These are phyloP conservation scores for Millerago galiae DNA, from an alignment of 805 yeast species.

Conservation along the genomic window DNA sequence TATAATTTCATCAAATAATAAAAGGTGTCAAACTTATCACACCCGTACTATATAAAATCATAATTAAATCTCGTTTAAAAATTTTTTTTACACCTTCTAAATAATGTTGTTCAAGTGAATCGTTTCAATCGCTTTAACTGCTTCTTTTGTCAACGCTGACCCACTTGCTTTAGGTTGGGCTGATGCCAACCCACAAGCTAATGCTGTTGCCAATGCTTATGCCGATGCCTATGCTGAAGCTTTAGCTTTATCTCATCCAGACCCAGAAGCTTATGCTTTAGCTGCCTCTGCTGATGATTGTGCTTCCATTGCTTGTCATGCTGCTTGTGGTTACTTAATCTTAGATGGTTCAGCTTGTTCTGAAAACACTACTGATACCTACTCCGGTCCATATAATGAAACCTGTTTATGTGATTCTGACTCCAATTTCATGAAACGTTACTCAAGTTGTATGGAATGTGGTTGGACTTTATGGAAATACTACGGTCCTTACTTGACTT, in stretches of 20 bases:
- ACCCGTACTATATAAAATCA: background rate
- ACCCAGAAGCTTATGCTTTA: slow-evolving; percentile 6
- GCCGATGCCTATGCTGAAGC: slow-evolving; percentile 8
- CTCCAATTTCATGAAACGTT: slow-evolving; percentile 9
- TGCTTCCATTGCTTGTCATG: slow-evolving; percentile 7
- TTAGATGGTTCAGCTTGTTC: slow-evolving; percentile 1
- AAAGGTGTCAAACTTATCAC: background rate
- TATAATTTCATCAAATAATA: too few relatives aligned
- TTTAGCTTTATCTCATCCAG: slow-evolving; percentile 4
- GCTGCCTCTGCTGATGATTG: slow-evolving; percentile 8
- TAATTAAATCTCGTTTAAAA: too few relatives aligned
- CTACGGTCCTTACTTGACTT: slow-evolving; percentile 20
- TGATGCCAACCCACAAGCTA: slow-evolving; percentile 6
- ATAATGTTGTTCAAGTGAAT: background rate
- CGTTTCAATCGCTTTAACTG: background rate
- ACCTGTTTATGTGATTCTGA: slow-evolving; percentile 17
- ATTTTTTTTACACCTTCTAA: too few relatives aligned
- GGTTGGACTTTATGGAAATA: slow-evolving; percentile 31
- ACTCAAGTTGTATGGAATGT: slow-evolving; percentile 27
- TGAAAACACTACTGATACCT: background rate
- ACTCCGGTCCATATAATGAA: slow-evolving; percentile 4
- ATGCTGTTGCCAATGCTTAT: slow-evolving; percentile 6
- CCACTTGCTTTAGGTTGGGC: slow-evolving; percentile 7
- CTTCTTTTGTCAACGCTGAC: background rate
- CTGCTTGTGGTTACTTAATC: slow-evolving; percentile 5